Base-by-base conservation (phyloP, 768 basidiomycete genomes). In the Omphalotus guepiniiformis region DNA sequence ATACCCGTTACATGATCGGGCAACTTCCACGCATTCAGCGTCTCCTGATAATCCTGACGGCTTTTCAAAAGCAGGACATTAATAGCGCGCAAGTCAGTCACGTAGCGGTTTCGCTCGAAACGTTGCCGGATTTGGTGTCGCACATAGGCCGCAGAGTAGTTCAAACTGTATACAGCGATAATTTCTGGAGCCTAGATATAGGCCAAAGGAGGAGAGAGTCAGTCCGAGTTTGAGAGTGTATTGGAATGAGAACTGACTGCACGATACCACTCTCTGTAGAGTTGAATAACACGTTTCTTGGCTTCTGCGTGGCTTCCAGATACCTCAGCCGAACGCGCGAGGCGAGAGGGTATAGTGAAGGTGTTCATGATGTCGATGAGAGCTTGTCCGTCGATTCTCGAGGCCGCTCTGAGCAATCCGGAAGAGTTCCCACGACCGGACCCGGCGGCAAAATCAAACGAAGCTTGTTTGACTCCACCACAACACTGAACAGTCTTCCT, bases 181-280 rank as follows among this genome's bases (percentile, higher is more conserved):
- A 98, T 85, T 65, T 94, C 90, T 6, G 95, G 95, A n/a, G 93
- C 93, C 88, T 98, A 57, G 37, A 36, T 42, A 47, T 40, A 39
- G 23, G 1, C 41, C 16, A 36, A 22, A 44, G n/a, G 38, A n/a
- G 19, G 35, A 39, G 18, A 52, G 13, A 41, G 25, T 26, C n/a
- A n/a, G n/a, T n/a, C n/a, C n/a, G 22, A 47, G 3, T 13, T 30
- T 19, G 25, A 55, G 49, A n/a, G 25, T 42, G 13, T 42, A 21
- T 16, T 15, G 42, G 39, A 23, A n/a, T n/a, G n/a, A n/a, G n/a
- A 34, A 79, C 90, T 57, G 59, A 96, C 95, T 38, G 84, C 77
- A 52, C 96, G 85, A 62, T 93, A 87, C 95, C 95, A 99, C 63
- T 83, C 85, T 49, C 94, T 75, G 73, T 98, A 99, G 11, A 96